These are phyloP conservation scores for Pseudomassariella vexata DNA, from an alignment of 2,329 filamentous ascomycete genomes.

Conservation along the genomic window DNA sequence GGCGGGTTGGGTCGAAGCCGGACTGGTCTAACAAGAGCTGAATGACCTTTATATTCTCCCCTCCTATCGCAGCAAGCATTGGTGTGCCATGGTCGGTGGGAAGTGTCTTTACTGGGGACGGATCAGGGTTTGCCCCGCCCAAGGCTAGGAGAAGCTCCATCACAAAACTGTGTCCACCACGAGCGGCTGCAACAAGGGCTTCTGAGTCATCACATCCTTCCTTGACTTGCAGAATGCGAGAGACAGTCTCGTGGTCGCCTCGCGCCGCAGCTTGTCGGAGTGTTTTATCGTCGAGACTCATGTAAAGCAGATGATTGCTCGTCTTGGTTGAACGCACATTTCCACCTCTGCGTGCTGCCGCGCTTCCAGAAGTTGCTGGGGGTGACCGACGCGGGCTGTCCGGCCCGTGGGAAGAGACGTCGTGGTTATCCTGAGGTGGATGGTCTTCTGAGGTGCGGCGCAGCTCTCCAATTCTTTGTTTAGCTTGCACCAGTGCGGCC, in stretches of 20 bases:
- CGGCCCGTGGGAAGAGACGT: slow-evolving; percentile 48
- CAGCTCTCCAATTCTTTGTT: slow-evolving; percentile 48
- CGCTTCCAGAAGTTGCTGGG: slow-evolving; percentile 28
- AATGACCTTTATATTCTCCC: slow-evolving; percentile 80
- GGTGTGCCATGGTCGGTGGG: slow-evolving; percentile 76
- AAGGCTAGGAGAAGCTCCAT: slow-evolving; percentile 71
- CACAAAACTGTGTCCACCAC: slow-evolving; percentile 84
- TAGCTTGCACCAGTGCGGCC: slow-evolving; percentile 55
- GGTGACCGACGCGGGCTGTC: slow-evolving; percentile 56
- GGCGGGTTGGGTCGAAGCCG: slow-evolving; percentile 75
- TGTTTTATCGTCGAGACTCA: slow-evolving; percentile 57
- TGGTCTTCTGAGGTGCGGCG: slow-evolving; percentile 55
- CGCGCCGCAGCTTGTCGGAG: slow-evolving; percentile 54
- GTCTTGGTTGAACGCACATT: slow-evolving; percentile 58
- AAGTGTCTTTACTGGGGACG: slow-evolving; percentile 55
- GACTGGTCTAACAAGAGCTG: slow-evolving; percentile 71
- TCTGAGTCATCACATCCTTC: slow-evolving; percentile 67
- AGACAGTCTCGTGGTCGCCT: slow-evolving; percentile 57
- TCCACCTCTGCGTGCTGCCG: slow-evolving; percentile 40
- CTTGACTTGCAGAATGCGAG: slow-evolving; percentile 55
- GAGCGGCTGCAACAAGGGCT: slow-evolving; percentile 83
- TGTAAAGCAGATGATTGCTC: slow-evolving; percentile 58
- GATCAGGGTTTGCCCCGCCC: slow-evolving; percentile 62
- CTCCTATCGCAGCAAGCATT: slow-evolving; percentile 89
- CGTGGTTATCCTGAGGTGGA: slow-evolving; percentile 38